phyloP scores from a whole-genome alignment of 345 rosid genomes.

The Salix brachista region DNA sequence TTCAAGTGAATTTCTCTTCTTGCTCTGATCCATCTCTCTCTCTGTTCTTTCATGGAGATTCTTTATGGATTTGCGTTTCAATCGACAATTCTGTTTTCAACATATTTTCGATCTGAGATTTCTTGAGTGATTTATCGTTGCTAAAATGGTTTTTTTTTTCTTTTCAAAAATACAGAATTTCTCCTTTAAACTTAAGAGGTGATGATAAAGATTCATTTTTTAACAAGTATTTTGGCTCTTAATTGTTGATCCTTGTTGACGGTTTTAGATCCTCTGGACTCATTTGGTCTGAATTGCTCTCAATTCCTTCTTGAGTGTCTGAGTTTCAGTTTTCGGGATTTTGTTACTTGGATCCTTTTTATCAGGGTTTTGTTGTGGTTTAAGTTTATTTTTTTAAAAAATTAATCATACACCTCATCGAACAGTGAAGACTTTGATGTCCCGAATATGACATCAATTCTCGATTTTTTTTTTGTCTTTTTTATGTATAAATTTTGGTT shows the following conservation, averaged over 20 bases:
- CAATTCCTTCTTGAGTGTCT: slow-evolving; percentile 8
- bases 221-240: slow-evolving; percentile 1
- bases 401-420: neutral
- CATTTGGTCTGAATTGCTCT: slow-evolving; percentile 10
- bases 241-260: slow-evolving; percentile 19
- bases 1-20: neutral
- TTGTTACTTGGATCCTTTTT: slow-evolving; percentile 14
- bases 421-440: slow-evolving; percentile 2
- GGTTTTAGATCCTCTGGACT: slow-evolving; percentile 30
- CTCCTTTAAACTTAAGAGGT: neutral
- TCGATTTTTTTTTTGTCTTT: neutral
- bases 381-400: neutral
- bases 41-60: neutral
- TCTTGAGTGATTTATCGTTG: neutral
- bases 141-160: neutral
- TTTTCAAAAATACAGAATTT: neutral
- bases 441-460: slow-evolving; percentile 3
- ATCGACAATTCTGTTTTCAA: slow-evolving; percentile 9
- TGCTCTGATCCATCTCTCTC: neutral
- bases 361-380: slow-evolving; percentile 40
- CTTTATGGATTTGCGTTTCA: slow-evolving; percentile 8
- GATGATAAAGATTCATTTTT: neutral
- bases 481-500: neutral
- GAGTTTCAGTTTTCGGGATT: slow-evolving; percentile 7
- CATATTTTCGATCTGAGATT: slow-evolving; percentile 38